Base-by-base conservation (phyloP, 768 basidiomycete genomes). In the Mycena albidolilacea region DNA sequence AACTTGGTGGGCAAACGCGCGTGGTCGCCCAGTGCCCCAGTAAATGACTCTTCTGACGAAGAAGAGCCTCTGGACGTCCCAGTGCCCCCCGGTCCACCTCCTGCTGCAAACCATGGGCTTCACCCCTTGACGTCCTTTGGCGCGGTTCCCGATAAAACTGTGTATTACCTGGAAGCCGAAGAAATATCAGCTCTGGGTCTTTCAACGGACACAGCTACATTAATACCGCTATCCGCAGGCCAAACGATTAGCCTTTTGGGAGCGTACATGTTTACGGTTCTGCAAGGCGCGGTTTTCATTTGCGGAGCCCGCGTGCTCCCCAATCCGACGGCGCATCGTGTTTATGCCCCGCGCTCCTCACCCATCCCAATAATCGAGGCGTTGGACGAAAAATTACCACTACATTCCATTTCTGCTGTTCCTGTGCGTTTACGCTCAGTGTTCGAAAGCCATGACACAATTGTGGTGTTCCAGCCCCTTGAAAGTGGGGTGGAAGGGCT, bases 281-380 rank as follows among this genome's bases (percentile, higher is more conserved):
- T 97, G 5, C 89, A 85, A 62, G 93, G 94, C 0, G 81, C 87
- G 17, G 72, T 97, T 64, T 81, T 84, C 3, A 60, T 96, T 0
- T 84, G 86, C n/a, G 94, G 93, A 3, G 85, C 88, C 12, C 83
- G 81, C 1, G 78, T 94, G 9, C 60, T 70, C 0, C 76, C 89
- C 8, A 89, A 89, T 1, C 57, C 76, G 1, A 77, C 67, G 3
- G 69, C 76, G 7, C 85, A 95, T 75, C 82, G 81, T 14, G 84
- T 97, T 37, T 97, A 90, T 78, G 93, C 95, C 0, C 95, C 96
- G 0, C 86, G 90, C 4, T 94, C 92, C 0, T 90, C 94, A n/a
- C 94, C 95, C 0, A 78, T 97, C 7, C 94, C 95, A 0, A 78
- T 81, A 71, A 88, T 84, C 23, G 79, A 80, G 63, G 80, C 72